Evolutionary conservation across 2,329 filamentous ascomycete species (phyloP), one percentile per base, ranked within the genome.

Genomic region (Basipetospora chlamydospora): DNA sequence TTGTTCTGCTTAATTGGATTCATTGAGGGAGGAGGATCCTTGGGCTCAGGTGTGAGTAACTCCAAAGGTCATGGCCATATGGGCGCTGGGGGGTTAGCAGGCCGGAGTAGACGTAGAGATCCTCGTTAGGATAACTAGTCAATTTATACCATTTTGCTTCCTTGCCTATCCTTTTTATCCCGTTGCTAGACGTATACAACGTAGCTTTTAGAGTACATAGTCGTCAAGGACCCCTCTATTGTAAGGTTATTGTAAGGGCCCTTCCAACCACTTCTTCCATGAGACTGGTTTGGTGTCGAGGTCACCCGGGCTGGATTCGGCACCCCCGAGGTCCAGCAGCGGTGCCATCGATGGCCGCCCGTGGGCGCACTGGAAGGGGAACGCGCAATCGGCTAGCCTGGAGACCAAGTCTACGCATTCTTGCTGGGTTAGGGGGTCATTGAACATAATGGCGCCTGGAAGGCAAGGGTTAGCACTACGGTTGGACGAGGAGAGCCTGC

Each of bases 331-430:
- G 41, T 73, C 65, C 4, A 77, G 53, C n/a, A 80, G 41, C 2
- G 76, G 76, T 5, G 70, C 66, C 66, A 80, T 70, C 23, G 70
- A 75, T 2, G 75, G 75, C 37, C 77, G 63, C 1, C 84, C 84
- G 60, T 92, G 84, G 1, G 84, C 84, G 54, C 84, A 92, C 50
- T 84, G 77, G 44, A 90, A 90, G 0, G 84, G 83, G 42, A 88
- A 83, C 0, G 63, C 64, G 44, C 80, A 86, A 1, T 47, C 49
- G 0, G 68, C 65, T n/a, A 90, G 56, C 3, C 63, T 62, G 2
- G 38, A 41, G 0, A 88, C 52, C 23, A 90, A 53, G 1, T 53
- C 49, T 8, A 56, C 45, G 45, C 83, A 88, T 43, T 84, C 66
- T 0, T 62, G 54, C 1, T 51, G 43, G 0, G 62, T 64, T 6